Base-by-base conservation (phyloP, 2,329 filamentous ascomycete species). In the Exophiala mesophila region DNA sequence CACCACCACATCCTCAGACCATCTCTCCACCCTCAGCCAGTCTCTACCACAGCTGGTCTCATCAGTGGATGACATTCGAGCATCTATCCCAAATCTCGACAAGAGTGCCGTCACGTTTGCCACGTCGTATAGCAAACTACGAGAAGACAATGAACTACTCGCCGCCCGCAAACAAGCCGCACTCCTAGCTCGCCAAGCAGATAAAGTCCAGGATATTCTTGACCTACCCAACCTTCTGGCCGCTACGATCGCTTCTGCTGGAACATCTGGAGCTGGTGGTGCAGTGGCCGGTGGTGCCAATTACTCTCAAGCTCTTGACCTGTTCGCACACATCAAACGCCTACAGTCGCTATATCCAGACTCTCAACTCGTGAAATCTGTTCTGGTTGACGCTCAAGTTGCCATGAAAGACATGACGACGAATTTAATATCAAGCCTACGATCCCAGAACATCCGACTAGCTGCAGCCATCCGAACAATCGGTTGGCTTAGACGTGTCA, bases 261-360 rank as follows among this genome's bases (percentile, higher is more conserved):
- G 59, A 28, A 54, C 58, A 3, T 72, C 79, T 3, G 63, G 63
- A 10, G 57, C 60, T 4, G 62, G 57, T 3, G 45, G 59, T 3
- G 57, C 65, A 4, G 59, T 66, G 2, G 61, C 68, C 5, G 76
- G 71, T 7, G 45, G 44, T 8, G 78, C 81, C 47, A 94, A 88
- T 54, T 94, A 96, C 68, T 83, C 88, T 2, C 86, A 88, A 0
- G 89, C 89, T 0, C 72, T 98, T 23, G 92, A 98, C 63, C 74
- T 98, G 2, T 85, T 94, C 59, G 83, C 86, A n/a, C 92, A 97
- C 61, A 92, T 96, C 59, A 86, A 87, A 55, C 80, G 92, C 5
- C 72, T 98, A 4, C 81, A 88, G 47, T 79, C 81, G 0, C 71
- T 97, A 19, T 94, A 96, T 60, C 85, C 89, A 0, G 72, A 82